Conservation (phyloP, 106 monocot genomes). For the Dioscorea dumetorum region DNA sequence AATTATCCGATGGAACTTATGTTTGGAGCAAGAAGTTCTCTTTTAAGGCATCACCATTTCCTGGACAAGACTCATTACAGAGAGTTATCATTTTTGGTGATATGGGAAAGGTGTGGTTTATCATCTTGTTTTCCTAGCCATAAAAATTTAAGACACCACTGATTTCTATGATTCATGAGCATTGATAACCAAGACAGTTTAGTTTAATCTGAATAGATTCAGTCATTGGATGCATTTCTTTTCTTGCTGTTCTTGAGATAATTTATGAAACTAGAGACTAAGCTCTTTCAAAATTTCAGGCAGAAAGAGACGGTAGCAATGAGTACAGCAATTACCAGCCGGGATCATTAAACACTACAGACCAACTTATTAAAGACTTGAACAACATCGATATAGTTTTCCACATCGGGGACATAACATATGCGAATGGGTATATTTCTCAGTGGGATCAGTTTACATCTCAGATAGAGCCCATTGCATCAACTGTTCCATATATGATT, state of each 20-base stretch:
- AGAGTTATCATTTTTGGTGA: constrained; percentile 91
- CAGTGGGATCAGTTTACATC: constrained; percentile 99
- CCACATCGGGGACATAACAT: constrained; percentile 86
- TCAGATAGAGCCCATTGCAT: constrained; percentile 83
- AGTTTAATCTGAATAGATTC: neutral
- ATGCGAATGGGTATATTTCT: constrained; percentile 94
- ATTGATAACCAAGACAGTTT: too few species aligned
- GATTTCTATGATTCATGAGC: neutral
- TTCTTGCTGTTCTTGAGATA: neutral
- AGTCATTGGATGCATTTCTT: neutral
- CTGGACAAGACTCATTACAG: constrained; percentile 83
- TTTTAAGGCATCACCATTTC: constrained; percentile 82
- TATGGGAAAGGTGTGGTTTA: constrained; percentile 81
- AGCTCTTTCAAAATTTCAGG: constrained; percentile 29
- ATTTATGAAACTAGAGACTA: neutral
- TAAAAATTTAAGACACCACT: too few species aligned
- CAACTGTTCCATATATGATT: constrained; percentile 87
- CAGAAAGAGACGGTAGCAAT: constrained; percentile 85
- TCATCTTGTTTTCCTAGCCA: neutral
- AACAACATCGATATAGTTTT: constrained; percentile 90
- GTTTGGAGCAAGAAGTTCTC: constrained; percentile 71
- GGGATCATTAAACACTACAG: constrained; percentile 88
- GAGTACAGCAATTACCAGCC: constrained; percentile 90
- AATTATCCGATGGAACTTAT: constrained; percentile 40
- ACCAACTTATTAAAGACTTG: constrained; percentile 70